Evolutionary conservation across 108 stramenopile genomes (phyloP).

Genomic region (Cylindrotheca closterium): DNA sequence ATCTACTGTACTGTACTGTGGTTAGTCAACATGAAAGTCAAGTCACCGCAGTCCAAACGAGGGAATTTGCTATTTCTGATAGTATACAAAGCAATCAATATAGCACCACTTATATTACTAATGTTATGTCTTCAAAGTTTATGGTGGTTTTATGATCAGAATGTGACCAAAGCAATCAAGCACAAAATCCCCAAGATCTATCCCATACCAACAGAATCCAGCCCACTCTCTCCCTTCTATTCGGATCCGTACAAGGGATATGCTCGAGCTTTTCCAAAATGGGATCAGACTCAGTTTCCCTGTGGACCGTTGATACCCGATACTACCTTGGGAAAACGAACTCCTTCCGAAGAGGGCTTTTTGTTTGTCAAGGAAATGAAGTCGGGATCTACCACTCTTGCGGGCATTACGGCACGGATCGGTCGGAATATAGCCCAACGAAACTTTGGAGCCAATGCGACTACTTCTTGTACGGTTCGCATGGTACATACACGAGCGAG

Average conservation of each 20-base stretch:
- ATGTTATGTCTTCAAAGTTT: slow-evolving; percentile 21
- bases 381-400: slow-evolving; percentile 33
- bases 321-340: slow-evolving; percentile 1
- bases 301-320: slow-evolving; percentile 15
- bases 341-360: slow-evolving; percentile 19
- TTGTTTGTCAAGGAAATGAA: slow-evolving; percentile 28
- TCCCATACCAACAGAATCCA: slow-evolving; percentile 20
- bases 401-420: slow-evolving; percentile 30
- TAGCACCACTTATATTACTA: no score
- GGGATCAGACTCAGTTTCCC: slow-evolving; percentile 19
- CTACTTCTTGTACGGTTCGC: slow-evolving; percentile 13
- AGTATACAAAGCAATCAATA: no score
- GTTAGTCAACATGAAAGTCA: no score
- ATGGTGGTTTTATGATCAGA: slow-evolving; percentile 27
- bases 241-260: slow-evolving; percentile 14
- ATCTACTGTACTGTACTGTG: no score
- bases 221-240: slow-evolving; percentile 29
- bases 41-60: no score
- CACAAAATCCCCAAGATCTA: slow-evolving; percentile 1
- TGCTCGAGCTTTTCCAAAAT: slow-evolving; percentile 20
- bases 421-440: slow-evolving; percentile 16
- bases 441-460: neutral
- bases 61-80: no score
- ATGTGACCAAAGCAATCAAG: slow-evolving; percentile 6
- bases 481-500: slow-evolving; percentile 16